phyloP scores from a whole-genome alignment of 2,329 filamentous ascomycete genomes.

The Alternaria solani region DNA sequence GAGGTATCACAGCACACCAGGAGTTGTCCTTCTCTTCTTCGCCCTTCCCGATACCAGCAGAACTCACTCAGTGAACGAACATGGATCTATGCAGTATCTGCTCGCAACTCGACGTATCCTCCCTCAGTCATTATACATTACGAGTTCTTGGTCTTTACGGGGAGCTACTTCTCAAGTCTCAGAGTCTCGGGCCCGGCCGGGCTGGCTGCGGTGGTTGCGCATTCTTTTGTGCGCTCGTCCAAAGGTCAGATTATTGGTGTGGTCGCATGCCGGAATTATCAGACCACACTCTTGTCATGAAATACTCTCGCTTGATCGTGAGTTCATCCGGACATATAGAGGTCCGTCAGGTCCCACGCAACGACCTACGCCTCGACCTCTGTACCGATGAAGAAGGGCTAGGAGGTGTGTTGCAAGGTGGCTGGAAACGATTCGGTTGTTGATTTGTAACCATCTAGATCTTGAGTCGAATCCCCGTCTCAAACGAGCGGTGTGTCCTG shows the following conservation, averaged over 20 bases:
- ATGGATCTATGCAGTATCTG: background rate
- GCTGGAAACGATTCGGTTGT: rapidly evolving
- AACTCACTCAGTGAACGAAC: no score
- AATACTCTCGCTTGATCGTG: no score
- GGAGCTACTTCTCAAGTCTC: background rate
- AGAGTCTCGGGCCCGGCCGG: background rate
- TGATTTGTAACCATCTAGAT: background rate
- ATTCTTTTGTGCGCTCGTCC: background rate
- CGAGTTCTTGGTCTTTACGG: background rate
- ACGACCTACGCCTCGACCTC: background rate
- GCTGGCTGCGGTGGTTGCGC: background rate
- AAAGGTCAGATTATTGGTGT: background rate
- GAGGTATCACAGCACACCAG: no score
- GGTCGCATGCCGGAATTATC: background rate
- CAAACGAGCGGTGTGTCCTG: background rate
- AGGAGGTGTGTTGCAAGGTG: background rate
- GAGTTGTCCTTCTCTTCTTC: no score
- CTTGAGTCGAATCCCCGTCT: background rate
- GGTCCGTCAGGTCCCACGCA: no score
- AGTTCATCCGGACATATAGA: no score
- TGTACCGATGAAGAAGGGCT: background rate
- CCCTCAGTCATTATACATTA: no score
- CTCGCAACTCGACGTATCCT: background rate
- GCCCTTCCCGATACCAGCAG: no score
- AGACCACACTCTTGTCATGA: background rate